These are phyloP conservation scores for Hypomontagnella monticulosa DNA, from an alignment of 495 filamentous ascomycete species.

Conservation along the genomic window DNA sequence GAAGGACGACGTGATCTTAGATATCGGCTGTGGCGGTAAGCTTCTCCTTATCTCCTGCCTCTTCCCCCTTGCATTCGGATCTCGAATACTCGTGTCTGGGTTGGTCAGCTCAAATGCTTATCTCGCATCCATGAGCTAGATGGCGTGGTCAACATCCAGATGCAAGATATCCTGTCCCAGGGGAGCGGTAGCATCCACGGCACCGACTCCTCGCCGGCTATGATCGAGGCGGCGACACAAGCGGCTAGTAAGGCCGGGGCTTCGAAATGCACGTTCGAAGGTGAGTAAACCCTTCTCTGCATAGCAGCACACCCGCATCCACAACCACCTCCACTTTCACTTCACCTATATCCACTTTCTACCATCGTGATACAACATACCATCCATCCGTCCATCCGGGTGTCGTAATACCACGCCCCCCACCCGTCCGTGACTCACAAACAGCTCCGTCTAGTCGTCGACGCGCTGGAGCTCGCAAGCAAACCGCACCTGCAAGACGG, in stretches of 20 bases:
- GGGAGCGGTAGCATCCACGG: constrained; percentile 64
- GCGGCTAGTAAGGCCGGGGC: constrained; percentile 34
- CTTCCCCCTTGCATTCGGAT: too few species aligned
- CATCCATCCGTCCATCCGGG: background rate
- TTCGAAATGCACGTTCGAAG: constrained; percentile 56
- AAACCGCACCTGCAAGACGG: constrained; percentile 38
- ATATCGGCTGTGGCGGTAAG: constrained; percentile 76
- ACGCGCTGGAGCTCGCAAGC: constrained; percentile 45
- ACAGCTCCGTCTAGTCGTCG: constrained; percentile 45
- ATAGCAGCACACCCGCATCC: too few species aligned
- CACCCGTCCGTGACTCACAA: background rate
- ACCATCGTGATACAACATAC: background rate
- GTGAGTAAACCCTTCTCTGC: constrained; percentile 36
- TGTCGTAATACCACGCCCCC: background rate
- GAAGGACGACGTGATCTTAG: constrained; percentile 70
- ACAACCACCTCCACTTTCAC: too few species aligned
- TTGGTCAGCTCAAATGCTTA: background rate
- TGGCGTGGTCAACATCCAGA: constrained; percentile 68
- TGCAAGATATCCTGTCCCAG: constrained; percentile 55
- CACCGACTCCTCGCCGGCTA: constrained; percentile 70
- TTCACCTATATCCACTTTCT: too few species aligned
- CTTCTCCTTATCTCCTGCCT: constrained; percentile 1
- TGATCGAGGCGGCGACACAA: constrained; percentile 67
- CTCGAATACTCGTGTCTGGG: background rate
- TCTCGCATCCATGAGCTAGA: constrained; percentile 47